Base-by-base conservation (phyloP, 495 filamentous ascomycete genomes). In the Aspergillus hancockii region DNA sequence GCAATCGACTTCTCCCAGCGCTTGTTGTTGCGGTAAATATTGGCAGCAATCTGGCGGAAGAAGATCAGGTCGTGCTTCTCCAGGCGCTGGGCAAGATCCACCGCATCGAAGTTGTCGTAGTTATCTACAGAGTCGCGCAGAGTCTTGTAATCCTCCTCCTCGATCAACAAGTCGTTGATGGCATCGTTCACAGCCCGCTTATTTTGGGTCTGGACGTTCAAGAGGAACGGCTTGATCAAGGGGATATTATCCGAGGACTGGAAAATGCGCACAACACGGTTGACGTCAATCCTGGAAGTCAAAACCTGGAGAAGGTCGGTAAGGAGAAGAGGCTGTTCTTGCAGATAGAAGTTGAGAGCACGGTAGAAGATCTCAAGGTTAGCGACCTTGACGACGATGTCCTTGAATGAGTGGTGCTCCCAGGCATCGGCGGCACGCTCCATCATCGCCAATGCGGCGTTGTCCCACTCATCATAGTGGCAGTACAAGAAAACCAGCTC, bases 321-420 rank as follows among this genome's bases (percentile, higher is more conserved):
- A 57, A 99, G 79, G 31, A 99, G 86, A 16, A 92, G 87, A 43
- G 95, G 95, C 72, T 98, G 95, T 71, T 98, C 91, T 75, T 97
- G 90, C 38, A 97, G 84, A 77, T 99, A 99, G 81, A 97, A 98
- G 82, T 93, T 97, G 63, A 99, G 83, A 28, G 92, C 90, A 32
- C 93, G 90, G 81, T 99, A 99, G 78, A 97, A 98, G 71, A 99
- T 98, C 75, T 99, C 95, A 68, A 98, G 74, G 77, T 99, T 99
- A 65, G 94, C 91, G 60, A 97, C 93, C 85, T 98, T 98, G 78
- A 96, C 87, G 57, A 97, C 83, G 60, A 97, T 97, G 73, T 98
- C 95, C 85, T 98, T 98, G 88, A 99, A 98, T 30, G 93, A 95
- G 75, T 98, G 94, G 78, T 99, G 95, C 75, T 99, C 95, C 95